phyloP scores from a whole-genome alignment of 257 asterid species.

The Solanum appendiculatum region DNA sequence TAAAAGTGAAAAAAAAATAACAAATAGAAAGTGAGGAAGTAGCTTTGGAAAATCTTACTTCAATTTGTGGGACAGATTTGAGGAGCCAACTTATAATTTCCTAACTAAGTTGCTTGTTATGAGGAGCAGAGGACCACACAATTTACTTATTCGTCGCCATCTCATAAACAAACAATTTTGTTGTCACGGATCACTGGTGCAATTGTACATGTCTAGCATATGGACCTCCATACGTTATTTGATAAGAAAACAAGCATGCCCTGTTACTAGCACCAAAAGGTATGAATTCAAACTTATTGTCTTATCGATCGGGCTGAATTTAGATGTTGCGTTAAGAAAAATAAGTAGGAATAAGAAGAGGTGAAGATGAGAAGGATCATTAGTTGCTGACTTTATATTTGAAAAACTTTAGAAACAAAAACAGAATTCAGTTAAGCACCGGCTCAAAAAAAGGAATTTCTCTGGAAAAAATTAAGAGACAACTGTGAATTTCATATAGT shows the following conservation, averaged over 20 bases:
- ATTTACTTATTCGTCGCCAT: neutral
- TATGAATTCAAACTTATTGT: neutral
- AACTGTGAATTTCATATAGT: no score
- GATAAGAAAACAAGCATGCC: neutral
- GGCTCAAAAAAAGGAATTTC: no score
- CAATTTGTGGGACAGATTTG: neutral
- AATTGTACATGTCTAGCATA: neutral
- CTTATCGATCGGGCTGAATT: neutral
- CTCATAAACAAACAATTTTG: neutral
- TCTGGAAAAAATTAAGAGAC: no score
- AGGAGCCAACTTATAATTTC: neutral
- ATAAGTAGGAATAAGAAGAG: neutral
- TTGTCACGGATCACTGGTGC: neutral
- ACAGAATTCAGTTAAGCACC: no score
- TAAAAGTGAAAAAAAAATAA: neutral
- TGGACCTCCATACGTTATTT: neutral
- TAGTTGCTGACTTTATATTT: neutral
- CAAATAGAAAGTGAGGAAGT: neutral
- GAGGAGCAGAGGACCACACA: neutral
- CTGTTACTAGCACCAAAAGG: neutral
- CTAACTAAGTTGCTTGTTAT: neutral
- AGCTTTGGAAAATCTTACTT: neutral
- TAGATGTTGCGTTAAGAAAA: neutral
- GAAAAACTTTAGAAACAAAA: neutral
- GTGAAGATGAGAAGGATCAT: neutral